Percentiles rank a stretch among this genome's conserved stretches.
phyloP scores from a whole-genome alignment of 1,284 basidiomycete genomes.

The Violaceomyces palustris region DNA sequence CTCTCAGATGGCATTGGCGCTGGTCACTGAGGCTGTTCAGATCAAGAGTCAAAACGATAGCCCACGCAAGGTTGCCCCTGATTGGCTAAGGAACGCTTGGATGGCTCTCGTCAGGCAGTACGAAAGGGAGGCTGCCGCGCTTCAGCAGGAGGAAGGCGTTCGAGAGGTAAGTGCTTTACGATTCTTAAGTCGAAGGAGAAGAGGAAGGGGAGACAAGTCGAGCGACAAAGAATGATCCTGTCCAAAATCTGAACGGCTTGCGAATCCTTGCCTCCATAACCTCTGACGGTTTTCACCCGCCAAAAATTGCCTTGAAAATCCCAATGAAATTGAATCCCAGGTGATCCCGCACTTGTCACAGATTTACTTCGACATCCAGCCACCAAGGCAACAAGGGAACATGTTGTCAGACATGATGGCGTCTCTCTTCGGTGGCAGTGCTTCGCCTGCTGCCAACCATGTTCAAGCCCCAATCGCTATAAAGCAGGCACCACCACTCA shows the following conservation, averaged over 20 bases:
- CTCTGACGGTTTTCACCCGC: neutral
- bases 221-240: too few species aligned
- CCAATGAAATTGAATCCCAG: neutral
- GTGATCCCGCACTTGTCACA: conserved; percentile 20
- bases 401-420: conserved; percentile 43
- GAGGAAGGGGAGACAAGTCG: too few species aligned
- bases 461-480: conserved; percentile 8
- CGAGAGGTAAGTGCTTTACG: conserved; percentile 4
- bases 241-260: too few species aligned
- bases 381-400: conserved; percentile 16
- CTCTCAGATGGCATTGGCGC: conserved; percentile 40
- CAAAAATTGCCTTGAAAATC: neutral
- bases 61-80: too few species aligned
- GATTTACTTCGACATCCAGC: conserved; percentile 29
- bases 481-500: conserved; percentile 4
- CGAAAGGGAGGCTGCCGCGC: conserved; percentile 25
- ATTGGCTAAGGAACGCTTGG: conserved; percentile 28
- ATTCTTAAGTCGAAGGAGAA: neutral
- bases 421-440: conserved; percentile 23
- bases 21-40: conserved; percentile 21
- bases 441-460: neutral
- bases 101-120: conserved; percentile 25
- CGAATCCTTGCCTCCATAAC: too few species aligned
- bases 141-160: conserved; percentile 20
- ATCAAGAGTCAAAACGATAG: conserved; percentile 4